phyloP scores from a whole-genome alignment of 2,329 filamentous ascomycete genomes.

The Pestalotiopsis fici region DNA sequence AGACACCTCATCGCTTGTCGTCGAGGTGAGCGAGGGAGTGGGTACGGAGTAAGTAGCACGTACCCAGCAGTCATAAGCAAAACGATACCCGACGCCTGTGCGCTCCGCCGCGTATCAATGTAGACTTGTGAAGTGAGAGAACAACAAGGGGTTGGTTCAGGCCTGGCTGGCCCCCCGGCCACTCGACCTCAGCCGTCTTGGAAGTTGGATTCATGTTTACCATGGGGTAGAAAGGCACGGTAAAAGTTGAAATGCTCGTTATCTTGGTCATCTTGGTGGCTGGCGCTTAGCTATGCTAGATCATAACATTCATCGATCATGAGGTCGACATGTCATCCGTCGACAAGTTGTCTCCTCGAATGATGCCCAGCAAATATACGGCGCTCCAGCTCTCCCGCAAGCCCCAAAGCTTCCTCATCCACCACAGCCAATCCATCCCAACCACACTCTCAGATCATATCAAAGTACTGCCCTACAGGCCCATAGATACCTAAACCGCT shows the following conservation, averaged over 20 bases:
- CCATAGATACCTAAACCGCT: background rate
- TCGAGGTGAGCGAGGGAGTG: conserved; percentile 16
- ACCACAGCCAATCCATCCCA: background rate
- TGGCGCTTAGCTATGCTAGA: conserved; percentile 5
- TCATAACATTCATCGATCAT: background rate
- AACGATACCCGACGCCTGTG: conserved; percentile 30
- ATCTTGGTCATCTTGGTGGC: background rate
- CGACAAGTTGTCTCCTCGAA: background rate
- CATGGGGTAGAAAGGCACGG: background rate
- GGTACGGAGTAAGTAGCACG: conserved; percentile 22
- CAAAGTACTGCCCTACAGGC: background rate
- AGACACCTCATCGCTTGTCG: conserved; percentile 12
- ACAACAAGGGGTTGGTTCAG: conserved; percentile 11
- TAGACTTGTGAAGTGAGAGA: conserved; percentile 18
- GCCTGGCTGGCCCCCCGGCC: conserved; percentile 17
- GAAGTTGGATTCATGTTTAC: background rate
- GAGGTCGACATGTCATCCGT: background rate
- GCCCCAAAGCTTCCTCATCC: background rate
- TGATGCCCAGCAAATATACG: background rate
- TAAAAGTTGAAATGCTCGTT: background rate
- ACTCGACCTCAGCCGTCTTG: background rate
- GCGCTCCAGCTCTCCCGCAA: background rate
- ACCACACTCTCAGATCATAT: background rate
- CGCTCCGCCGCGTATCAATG: conserved; percentile 16
- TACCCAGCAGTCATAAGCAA: conserved; percentile 18